Conservation (phyloP, 768 basidiomycete species). For the Heimioporus sp. region DNA sequence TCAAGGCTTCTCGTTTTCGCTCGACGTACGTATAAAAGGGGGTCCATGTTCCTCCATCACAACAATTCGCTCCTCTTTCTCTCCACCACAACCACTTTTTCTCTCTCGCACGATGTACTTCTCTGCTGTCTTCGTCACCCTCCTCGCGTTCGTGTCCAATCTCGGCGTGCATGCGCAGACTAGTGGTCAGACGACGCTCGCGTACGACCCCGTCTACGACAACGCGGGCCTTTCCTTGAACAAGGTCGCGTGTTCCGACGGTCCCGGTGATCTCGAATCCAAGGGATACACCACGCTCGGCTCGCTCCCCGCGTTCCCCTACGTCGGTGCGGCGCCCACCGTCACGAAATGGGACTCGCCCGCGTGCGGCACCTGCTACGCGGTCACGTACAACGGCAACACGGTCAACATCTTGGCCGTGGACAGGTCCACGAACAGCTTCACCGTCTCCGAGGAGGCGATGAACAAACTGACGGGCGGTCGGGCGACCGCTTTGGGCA, state of each 20-base stretch:
- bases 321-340: conserved; percentile 31
- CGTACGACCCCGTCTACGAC: conserved; percentile 40
- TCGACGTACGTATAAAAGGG: too few relatives aligned
- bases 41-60: too few relatives aligned
- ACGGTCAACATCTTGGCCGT: conserved; percentile 54
- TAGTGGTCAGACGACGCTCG: conserved; percentile 20
- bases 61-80: too few relatives aligned
- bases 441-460: conserved; percentile 32
- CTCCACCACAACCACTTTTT: too few relatives aligned
- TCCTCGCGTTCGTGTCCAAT: conserved; percentile 12
- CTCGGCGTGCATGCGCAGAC: conserved; percentile 22
- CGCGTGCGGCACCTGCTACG: conserved; percentile 32
- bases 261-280: conserved; percentile 34
- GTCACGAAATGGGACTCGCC: conserved; percentile 22
- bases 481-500: conserved; percentile 12
- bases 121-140: not conserved
- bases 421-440: conserved; percentile 44
- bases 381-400: conserved; percentile 24
- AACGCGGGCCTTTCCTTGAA: conserved; percentile 23
- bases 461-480: conserved; percentile 24
- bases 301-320: conserved; percentile 37
- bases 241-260: conserved; percentile 38
- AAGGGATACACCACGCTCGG: conserved; percentile 36
- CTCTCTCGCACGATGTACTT: too few relatives aligned
- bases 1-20: too few relatives aligned